Conservation (phyloP, 805 yeast genomes). For the Suhomyces sp. region DNA sequence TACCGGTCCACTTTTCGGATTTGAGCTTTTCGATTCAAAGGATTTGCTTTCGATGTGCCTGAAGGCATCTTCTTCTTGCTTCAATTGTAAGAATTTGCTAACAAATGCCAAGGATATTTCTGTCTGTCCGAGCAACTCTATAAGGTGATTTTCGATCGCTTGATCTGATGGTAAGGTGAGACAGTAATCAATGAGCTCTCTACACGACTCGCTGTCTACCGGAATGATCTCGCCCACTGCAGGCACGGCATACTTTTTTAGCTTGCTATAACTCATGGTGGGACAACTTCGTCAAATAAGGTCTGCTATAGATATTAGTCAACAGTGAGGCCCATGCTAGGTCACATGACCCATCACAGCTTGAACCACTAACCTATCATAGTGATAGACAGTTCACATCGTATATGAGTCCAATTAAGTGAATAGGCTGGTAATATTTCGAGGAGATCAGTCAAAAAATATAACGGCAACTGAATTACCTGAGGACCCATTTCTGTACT, state of each 20-base stretch:
- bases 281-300: not conserved
- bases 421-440: too few relatives aligned
- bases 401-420: too few relatives aligned
- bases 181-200: slow-evolving; percentile 55
- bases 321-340: not conserved
- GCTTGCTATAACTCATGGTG: slow-evolving; percentile 17
- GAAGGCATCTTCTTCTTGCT: slow-evolving; percentile 24
- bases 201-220: slow-evolving; percentile 53
- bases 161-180: slow-evolving; percentile 44
- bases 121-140: slow-evolving; percentile 56
- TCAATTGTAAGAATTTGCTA: slow-evolving; percentile 39
- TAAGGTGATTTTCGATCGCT: slow-evolving; percentile 50
- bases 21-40: not conserved
- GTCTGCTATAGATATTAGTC: not conserved
- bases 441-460: too few relatives aligned
- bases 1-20: not conserved
- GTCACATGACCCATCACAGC: not conserved
- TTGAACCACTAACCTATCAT: too few relatives aligned
- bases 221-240: slow-evolving; percentile 46
- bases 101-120: slow-evolving; percentile 51
- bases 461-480: too few relatives aligned
- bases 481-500: too few relatives aligned
- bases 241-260: slow-evolving; percentile 24
- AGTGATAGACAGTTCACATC: too few relatives aligned
- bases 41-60: not conserved